Percentiles rank a stretch among this genome's conserved stretches.
Evolutionary conservation across 257 asterid species (phyloP).

Genomic region (Primulina huaijiensis): DNA sequence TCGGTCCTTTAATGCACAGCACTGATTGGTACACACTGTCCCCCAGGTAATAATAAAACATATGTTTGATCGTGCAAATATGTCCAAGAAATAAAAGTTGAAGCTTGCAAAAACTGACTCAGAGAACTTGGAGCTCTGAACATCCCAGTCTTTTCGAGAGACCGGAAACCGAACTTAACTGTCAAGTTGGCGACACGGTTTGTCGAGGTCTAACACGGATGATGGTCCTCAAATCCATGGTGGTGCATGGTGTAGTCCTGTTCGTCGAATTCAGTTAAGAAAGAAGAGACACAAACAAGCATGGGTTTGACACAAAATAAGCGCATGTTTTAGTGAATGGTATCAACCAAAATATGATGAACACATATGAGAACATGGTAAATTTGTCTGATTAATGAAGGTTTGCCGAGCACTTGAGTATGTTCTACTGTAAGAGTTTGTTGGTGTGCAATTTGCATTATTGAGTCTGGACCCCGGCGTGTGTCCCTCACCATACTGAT

Average conservation of each 20-base stretch:
- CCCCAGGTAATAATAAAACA: neutral
- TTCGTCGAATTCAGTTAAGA: neutral
- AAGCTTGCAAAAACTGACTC: slow-evolving; percentile 1
- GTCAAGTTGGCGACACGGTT: neutral
- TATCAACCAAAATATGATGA: neutral
- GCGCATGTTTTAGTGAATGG: neutral
- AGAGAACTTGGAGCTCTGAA: neutral
- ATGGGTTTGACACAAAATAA: no score
- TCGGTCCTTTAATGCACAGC: neutral
- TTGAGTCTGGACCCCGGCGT: neutral
- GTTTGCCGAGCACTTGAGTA: no score
- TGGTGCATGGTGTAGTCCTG: neutral
- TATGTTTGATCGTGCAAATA: neutral
- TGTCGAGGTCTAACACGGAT: neutral
- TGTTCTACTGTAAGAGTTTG: no score
- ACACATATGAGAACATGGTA: neutral
- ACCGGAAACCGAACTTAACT: neutral
- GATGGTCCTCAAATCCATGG: neutral
- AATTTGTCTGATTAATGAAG: no score
- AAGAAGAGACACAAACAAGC: neutral
- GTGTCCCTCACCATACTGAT: neutral
- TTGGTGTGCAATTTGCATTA: neutral
- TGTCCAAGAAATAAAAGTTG: neutral
- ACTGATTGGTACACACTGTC: neutral
- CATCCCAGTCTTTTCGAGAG: neutral